A percentile compares a stretch with the other conserved stretches of the same genome.
Conservation (phyloP, 331 rosid genomes). For the Malus hybrid region DNA sequence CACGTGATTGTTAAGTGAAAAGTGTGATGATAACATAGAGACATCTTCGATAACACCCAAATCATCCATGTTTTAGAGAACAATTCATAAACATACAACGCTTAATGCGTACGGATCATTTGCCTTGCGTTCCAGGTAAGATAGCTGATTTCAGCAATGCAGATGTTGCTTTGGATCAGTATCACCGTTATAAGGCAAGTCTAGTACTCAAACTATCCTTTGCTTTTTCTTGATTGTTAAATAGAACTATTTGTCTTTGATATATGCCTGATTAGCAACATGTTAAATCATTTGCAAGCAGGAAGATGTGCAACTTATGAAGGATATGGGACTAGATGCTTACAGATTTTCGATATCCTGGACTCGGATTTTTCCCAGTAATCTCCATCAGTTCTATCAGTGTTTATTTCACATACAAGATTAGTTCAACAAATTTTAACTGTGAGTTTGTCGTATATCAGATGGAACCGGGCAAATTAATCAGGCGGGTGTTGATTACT, state of each 20-base stretch:
- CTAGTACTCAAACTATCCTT: neutral
- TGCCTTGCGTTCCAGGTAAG: slow-evolving; percentile 43
- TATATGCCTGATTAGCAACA: neutral
- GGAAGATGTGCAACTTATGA: slow-evolving; percentile 83
- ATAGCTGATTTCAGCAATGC: slow-evolving; percentile 66
- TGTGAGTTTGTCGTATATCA: slow-evolving; percentile 8
- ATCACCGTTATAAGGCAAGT: slow-evolving; percentile 61
- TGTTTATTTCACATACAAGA: neutral
- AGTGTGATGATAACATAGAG: too few relatives aligned
- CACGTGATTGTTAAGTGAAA: too few relatives aligned
- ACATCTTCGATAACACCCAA: neutral
- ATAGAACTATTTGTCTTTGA: neutral
- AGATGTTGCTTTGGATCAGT: slow-evolving; percentile 78
- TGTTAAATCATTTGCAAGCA: slow-evolving; percentile 22
- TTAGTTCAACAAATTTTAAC: neutral
- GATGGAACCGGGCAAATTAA: slow-evolving; percentile 83
- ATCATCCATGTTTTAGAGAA: neutral
- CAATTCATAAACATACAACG: neutral
- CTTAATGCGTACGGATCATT: neutral
- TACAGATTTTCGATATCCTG: slow-evolving; percentile 91
- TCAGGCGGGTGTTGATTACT: slow-evolving; percentile 75
- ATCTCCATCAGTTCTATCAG: neutral
- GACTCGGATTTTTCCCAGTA: slow-evolving; percentile 86
- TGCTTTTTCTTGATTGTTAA: neutral
- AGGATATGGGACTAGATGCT: slow-evolving; percentile 86